phyloP scores from a whole-genome alignment of 2,329 filamentous ascomycete species.

The Diplodia mutila region DNA sequence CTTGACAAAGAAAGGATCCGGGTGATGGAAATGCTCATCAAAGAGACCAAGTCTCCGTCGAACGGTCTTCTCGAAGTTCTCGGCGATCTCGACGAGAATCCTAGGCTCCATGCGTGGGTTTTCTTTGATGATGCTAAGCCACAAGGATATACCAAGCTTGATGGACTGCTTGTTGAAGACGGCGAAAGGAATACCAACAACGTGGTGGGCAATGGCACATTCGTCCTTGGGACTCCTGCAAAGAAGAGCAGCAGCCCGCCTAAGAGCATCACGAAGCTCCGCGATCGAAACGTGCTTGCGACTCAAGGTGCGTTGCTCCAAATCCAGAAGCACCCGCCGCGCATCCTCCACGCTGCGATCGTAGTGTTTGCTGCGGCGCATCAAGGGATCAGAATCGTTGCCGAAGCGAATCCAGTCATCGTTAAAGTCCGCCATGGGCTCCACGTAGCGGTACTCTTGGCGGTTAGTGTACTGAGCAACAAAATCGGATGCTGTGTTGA shows the following conservation, averaged over 20 bases:
- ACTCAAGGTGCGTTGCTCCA: constrained; percentile 71
- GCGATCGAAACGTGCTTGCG: constrained; percentile 71
- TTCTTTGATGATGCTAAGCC: constrained; percentile 96
- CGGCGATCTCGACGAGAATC: constrained; percentile 81
- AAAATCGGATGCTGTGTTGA: constrained; percentile 95
- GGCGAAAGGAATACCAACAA: constrained; percentile 90
- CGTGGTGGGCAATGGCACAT: constrained; percentile 77
- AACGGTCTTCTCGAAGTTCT: constrained; percentile 88
- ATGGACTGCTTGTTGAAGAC: constrained; percentile 95
- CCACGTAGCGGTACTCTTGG: constrained; percentile 90
- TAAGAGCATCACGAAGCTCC: constrained; percentile 79
- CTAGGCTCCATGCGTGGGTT: constrained; percentile 86
- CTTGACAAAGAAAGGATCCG: constrained; percentile 85
- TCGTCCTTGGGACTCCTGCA: constrained; percentile 78
- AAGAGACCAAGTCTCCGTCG: constrained; percentile 81
- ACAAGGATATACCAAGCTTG: constrained; percentile 91
- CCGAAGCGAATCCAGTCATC: constrained; percentile 66
- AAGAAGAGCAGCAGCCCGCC: constrained; percentile 82
- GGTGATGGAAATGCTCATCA: constrained; percentile 61
- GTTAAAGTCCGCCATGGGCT: constrained; percentile 71
- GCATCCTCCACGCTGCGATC: constrained; percentile 54
- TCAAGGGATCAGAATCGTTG: constrained; percentile 39
- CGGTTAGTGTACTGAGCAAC: constrained; percentile 96
- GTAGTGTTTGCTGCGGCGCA: constrained; percentile 30
- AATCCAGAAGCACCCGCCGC: constrained; percentile 66